A percentile compares a stretch with the other conserved stretches of the same genome.
Evolutionary conservation across 306 rosid species (phyloP).

Genomic region (Citrullus colocynthis): DNA sequence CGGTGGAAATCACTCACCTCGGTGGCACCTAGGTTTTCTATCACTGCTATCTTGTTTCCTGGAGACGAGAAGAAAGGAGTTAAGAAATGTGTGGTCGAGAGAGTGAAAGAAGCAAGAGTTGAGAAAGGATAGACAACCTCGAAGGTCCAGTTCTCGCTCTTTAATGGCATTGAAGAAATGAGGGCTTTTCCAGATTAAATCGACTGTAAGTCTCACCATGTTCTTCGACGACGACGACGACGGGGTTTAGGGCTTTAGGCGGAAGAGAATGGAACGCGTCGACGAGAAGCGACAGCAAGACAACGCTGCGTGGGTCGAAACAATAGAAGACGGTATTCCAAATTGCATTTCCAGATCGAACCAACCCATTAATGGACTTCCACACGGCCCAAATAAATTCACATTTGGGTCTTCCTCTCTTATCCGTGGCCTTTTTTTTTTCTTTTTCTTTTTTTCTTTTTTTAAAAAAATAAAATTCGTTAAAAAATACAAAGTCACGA

Average conservation of each 20-base stretch:
- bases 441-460: too few relatives aligned
- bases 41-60: constrained; percentile 82
- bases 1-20: constrained; percentile 40
- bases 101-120: neutral
- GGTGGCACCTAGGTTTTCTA: constrained; percentile 90
- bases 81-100: neutral
- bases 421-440: too few relatives aligned
- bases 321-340: neutral
- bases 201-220: constrained; percentile 83
- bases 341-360: neutral
- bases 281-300: neutral
- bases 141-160: constrained; percentile 86
- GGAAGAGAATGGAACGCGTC: neutral
- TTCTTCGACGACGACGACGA: neutral
- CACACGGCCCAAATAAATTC: neutral
- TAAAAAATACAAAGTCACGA: too few relatives aligned
- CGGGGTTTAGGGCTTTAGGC: neutral
- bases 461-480: too few relatives aligned
- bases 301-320: neutral
- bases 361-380: neutral
- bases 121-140: constrained; percentile 31
- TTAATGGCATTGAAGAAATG: constrained; percentile 83
- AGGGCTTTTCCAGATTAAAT: constrained; percentile 92
- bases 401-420: too few relatives aligned
- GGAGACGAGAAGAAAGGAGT: neutral